These are phyloP conservation scores for Capsaspora owczarzaki DNA, from an alignment of 78 protist genomes.

Conservation along the genomic window DNA sequence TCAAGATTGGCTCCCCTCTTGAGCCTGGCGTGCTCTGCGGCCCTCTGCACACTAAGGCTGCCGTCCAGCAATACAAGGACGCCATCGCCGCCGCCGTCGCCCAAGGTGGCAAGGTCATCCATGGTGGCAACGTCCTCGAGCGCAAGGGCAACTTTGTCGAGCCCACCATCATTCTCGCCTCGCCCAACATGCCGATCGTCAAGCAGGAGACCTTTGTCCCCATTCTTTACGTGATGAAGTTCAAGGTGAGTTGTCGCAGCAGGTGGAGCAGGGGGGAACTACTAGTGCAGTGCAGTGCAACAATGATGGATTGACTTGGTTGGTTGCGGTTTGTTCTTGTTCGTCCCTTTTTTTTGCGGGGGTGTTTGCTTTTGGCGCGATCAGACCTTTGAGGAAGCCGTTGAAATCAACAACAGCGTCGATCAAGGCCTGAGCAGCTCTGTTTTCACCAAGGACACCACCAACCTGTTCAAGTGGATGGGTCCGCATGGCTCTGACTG, in stretches of 20 bases:
- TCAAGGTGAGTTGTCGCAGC: no score
- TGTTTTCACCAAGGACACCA: conserved; percentile 60
- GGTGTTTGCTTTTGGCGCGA: no score
- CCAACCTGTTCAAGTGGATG: conserved; percentile 64
- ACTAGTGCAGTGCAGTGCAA: no score
- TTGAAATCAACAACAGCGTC: conserved; percentile 64
- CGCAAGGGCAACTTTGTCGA: conserved; percentile 67
- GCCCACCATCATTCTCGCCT: conserved; percentile 68
- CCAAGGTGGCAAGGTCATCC: conserved; percentile 68
- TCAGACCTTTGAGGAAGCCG: conserved; percentile 69
- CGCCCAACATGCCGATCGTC: conserved; percentile 27
- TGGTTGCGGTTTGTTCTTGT: no score
- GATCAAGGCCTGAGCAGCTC: conserved; percentile 72
- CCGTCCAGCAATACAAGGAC: conserved; percentile 64
- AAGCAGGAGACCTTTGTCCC: conserved; percentile 52
- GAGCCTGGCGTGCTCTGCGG: conserved; percentile 50
- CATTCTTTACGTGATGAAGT: conserved; percentile 68
- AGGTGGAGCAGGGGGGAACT: no score
- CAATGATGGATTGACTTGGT: no score
- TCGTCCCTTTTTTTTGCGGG: no score
- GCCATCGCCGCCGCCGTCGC: conserved; percentile 43
- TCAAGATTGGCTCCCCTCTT: conserved; percentile 1
- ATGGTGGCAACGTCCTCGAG: conserved; percentile 67
- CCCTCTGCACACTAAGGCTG: conserved; percentile 68
- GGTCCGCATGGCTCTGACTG: conserved; percentile 81